Conservation (phyloP, 805 yeast species). For the Yarrowia sp. region DNA sequence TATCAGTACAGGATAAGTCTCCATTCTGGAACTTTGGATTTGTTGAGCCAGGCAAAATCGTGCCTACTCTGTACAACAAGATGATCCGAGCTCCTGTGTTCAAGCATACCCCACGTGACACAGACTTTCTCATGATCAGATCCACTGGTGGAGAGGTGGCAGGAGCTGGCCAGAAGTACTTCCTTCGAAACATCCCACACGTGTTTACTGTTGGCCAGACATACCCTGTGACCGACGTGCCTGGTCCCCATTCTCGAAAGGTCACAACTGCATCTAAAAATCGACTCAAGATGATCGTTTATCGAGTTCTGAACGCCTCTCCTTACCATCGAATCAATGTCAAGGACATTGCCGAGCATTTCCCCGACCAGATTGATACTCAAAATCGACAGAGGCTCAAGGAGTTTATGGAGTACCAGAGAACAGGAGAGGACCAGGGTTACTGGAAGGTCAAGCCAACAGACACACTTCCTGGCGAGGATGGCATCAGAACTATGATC, state of each 20-base stretch:
- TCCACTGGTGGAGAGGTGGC: slow-evolving; percentile 69
- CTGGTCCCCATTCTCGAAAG: slow-evolving; percentile 96
- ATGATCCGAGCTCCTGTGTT: slow-evolving; percentile 91
- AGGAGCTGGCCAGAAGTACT: slow-evolving; percentile 56
- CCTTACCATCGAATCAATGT: slow-evolving; percentile 75
- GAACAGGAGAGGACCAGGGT: slow-evolving; percentile 92
- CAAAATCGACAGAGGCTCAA: slow-evolving; percentile 92
- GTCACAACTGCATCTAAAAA: slow-evolving; percentile 91
- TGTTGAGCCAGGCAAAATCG: slow-evolving; percentile 90
- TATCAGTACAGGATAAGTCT: slow-evolving; percentile 93
- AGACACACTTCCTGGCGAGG: slow-evolving; percentile 69
- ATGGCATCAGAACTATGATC: slow-evolving; percentile 75
- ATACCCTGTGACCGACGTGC: slow-evolving; percentile 90
- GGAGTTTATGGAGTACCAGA: slow-evolving; percentile 96
- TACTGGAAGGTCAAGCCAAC: slow-evolving; percentile 81
- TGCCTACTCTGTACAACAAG: slow-evolving; percentile 89
- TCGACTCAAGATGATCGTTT: slow-evolving; percentile 89
- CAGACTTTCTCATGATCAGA: slow-evolving; percentile 79
- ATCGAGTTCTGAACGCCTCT: slow-evolving; percentile 73
- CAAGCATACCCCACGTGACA: slow-evolving; percentile 71
- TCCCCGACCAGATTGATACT: slow-evolving; percentile 97
- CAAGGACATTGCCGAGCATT: slow-evolving; percentile 83
- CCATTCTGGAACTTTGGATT: slow-evolving; percentile 99
- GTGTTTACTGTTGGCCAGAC: slow-evolving; percentile 88
- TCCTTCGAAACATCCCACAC: slow-evolving; percentile 63